Percentiles rank a stretch among this genome's conserved stretches.
Conservation (phyloP, 805 yeast species). For the Yamadazyma laniorum region DNA sequence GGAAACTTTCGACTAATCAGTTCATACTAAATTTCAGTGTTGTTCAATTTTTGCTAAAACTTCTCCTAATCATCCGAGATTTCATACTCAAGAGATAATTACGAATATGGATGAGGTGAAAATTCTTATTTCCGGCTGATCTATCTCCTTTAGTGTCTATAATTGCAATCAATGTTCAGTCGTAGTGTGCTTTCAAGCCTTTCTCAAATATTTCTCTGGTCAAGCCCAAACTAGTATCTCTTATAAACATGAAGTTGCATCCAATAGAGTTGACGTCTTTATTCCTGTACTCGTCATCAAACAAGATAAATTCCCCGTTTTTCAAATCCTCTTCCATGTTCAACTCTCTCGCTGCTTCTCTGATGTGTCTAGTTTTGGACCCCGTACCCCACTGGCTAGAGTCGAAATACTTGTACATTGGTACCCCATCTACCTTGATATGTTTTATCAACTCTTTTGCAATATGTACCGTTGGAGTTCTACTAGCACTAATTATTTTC, state of each 20-base stretch:
- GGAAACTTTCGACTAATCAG: constrained; percentile 20
- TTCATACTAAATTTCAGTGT: constrained; percentile 20
- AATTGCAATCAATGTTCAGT: background rate
- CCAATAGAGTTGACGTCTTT: constrained; percentile 71
- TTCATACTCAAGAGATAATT: background rate
- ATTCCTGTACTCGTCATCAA: constrained; percentile 80
- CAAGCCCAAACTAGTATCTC: constrained; percentile 55
- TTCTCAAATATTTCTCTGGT: constrained; percentile 52
- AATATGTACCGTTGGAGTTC: constrained; percentile 77
- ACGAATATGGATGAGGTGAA: background rate
- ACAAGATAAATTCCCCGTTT: constrained; percentile 44
- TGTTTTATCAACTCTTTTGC: constrained; percentile 61
- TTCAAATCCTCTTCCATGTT: constrained; percentile 48
- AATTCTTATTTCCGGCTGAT: too few relatives aligned
- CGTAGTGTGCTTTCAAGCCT: constrained; percentile 38
- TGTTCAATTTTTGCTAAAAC: constrained; percentile 13
- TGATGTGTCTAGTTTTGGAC: constrained; percentile 57
- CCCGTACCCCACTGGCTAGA: constrained; percentile 70
- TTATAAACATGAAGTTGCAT: constrained; percentile 65
- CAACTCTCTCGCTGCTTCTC: constrained; percentile 45
- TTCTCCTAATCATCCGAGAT: constrained; percentile 2
- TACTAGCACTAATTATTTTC: constrained; percentile 65
- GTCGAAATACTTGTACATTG: constrained; percentile 53
- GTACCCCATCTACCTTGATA: constrained; percentile 50
- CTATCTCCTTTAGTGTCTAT: too few relatives aligned